Evolutionary conservation across 495 filamentous ascomycete genomes (phyloP), one percentile per base, ranked within the genome.

Genomic region (Aspergillus baeticus): DNA sequence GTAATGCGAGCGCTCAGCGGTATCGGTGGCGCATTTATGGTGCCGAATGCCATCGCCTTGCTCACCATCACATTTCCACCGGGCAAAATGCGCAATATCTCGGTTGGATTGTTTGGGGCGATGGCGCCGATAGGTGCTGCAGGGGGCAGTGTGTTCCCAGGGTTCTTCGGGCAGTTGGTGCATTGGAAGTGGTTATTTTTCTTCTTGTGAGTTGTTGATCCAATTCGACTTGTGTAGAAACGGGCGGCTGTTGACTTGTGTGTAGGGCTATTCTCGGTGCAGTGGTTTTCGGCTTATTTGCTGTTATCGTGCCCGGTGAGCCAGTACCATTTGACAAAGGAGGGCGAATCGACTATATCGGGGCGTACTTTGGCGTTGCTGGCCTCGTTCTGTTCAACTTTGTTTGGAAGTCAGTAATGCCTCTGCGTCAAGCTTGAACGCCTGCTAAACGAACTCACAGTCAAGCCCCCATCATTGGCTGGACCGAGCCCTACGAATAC

Each of bases 41-140:
- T 51, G 33, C 48, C 48, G n/a, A 51, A 51, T 39, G 48, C 48
- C 2, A 17, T 51, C 21, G 48, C 48, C 6, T 4, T 17, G 33
- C 21, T 51, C 7, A 51, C 48, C 0, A 51, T 39, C 14, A 51
- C 23, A 17, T 5, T 51, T 2, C 48, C 48, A 1, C 15, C 48
- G 6, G 48, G 48, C 14, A 21, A 21, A 10, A 34, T 8, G 14
- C 37, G 37, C 14, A 41, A 41, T 41, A 2, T 41, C 1, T 2
- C 37, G 1, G 2, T 41, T 4, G 37, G 2, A 1, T 1, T 41
- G 37, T 41, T 41, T 41, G 37, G 2, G 37, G 37, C 37, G 10
- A 2, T 8, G 37, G 2, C 37, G n/a, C 37, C 37, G 37, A 41
- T 41, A 2, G 37, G 37, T 2, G 37, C 37, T 14, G 5, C 13